Base-by-base conservation (phyloP, 306 rosid genomes). In the Cicer chorassanicum region DNA sequence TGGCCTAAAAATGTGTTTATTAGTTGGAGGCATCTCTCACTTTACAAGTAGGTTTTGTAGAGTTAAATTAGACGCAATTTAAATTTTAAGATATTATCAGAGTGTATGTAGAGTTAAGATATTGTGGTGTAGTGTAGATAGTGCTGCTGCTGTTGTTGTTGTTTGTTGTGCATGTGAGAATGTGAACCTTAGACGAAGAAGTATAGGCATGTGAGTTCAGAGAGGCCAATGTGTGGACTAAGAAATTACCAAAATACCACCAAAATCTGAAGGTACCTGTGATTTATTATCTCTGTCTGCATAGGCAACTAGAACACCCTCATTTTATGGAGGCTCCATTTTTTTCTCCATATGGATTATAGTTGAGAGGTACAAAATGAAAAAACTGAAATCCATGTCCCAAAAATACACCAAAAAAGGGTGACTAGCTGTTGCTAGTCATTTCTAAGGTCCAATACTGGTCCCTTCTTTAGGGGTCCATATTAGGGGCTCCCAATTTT, bases 281-380 rank as follows among this genome's bases (percentile, higher is more conserved):
- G 24, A 80, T 93, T 86, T 93, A 93, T 83, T 93, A 91, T 70
- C 93, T 93, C 7, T 86, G 87, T 76, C 75, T 96, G 53, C 89
- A 93, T 50, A 87, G 96, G 73, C 97, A 89, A 76, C 89, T 93
- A 36, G 97, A 93, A 75, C 98, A 93, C 69, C 98, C 97, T 74
- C 98, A 93, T 86, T 93, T 93, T 87, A 89, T 93, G 97, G 98
- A 93, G 88, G 98, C 91, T 9, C 87, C 92, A 1, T 80, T 93
- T 50, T 82, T 92, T 5, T 93, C 98, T 34, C 81, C 89, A 1
- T 93, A 85, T 2, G 97, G 97, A 4, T 79, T 91, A 57, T 87
- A 83, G 78, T 85, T 93, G 84, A 87, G 96, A 91, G 98, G 98
- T 93, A 77, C 9, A 55, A 14, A 38, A 53, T 9, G 54, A 70